These are phyloP conservation scores for Anthostomella pinea DNA, from an alignment of 2,329 filamentous ascomycete species.

Conservation along the genomic window DNA sequence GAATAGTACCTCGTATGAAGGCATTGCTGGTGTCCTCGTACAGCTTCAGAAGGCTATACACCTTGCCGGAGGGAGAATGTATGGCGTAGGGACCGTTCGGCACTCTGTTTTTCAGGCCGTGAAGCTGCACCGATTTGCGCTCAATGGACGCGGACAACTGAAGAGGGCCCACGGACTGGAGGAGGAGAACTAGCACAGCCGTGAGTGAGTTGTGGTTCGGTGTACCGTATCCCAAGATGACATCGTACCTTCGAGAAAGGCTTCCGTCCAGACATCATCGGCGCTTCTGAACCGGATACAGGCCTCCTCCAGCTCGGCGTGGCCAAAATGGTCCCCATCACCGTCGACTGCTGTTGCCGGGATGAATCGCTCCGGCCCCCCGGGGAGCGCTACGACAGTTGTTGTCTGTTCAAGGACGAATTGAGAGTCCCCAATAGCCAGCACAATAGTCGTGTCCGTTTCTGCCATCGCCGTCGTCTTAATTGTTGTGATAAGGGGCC, in stretches of 20 bases:
- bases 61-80: slow-evolving; percentile 4
- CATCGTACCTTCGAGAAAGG: slow-evolving; percentile 10
- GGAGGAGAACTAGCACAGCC: background rate
- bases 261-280: slow-evolving; percentile 13
- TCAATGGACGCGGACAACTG: background rate
- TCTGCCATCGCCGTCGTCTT: too few relatives aligned
- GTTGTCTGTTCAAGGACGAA: too few relatives aligned
- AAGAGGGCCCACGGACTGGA: background rate
- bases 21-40: slow-evolving; percentile 13
- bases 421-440: too few relatives aligned
- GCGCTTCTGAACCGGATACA: too few relatives aligned
- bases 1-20: slow-evolving; percentile 10
- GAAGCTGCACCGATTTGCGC: background rate
- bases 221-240: too few relatives aligned
- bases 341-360: too few relatives aligned
- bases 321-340: too few relatives aligned
- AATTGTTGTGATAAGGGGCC: too few relatives aligned
- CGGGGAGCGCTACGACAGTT: too few relatives aligned
- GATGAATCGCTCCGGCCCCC: too few relatives aligned
- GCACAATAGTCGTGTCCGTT: too few relatives aligned
- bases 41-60: slow-evolving; percentile 10
- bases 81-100: slow-evolving; percentile 11
- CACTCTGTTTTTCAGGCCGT: background rate
- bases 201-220: background rate
- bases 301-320: too few relatives aligned